Base-by-base conservation (phyloP, 371 early-diverging fungal species). In the Nosema bombycis region DNA sequence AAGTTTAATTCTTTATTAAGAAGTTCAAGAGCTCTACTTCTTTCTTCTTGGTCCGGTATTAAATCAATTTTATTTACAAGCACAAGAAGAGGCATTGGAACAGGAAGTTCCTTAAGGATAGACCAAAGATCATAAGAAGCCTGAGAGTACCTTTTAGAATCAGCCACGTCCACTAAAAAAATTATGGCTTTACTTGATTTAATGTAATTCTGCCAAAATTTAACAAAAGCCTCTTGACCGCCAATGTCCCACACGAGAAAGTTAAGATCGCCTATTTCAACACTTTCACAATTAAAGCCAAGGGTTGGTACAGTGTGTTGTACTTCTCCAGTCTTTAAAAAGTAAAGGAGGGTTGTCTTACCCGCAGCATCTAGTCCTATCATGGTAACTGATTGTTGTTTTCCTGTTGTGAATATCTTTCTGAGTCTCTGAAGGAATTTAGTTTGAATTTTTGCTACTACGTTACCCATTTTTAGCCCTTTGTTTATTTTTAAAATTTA, bases 221-320 rank as follows among this genome's bases (percentile, higher is more conserved):
- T 74, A 36, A 87, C 75, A 56, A 88, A 87, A 30, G 78, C 82
- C 18, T 83, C 82, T 82, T 88, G 87, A 1, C 88, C 88, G 46
- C 88, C 88, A n/a, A 88, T 82, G 74, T 88, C 88, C 86, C 87
- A 88, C 15, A 86, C 82, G 3, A 81, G 80, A 57, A 88, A 84
- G 21, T 57, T 82, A 10, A 83, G 80, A 56, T 80, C 84, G 32
- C 78, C 83, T 24, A 87, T 80, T 37, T 80, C 83, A 36, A 86
- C 75, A 15, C 60, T 78, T 61, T 88, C 88, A 24, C 84, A 73
- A 70, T 88, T 88, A 73, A 88, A 87, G 30, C 88, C 88, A 28
- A 87, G 83, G 0, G 97, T 97, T 54, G 99, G 99, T 83, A 96
- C 94, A 70, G 99, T 96, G 56, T 94, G 93, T 29, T 73, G 54